Percentiles rank a stretch among this genome's conserved stretches.
Evolutionary conservation across 1,284 basidiomycete species (phyloP).

Genomic region (Rugiboletus extremiorientalis): DNA sequence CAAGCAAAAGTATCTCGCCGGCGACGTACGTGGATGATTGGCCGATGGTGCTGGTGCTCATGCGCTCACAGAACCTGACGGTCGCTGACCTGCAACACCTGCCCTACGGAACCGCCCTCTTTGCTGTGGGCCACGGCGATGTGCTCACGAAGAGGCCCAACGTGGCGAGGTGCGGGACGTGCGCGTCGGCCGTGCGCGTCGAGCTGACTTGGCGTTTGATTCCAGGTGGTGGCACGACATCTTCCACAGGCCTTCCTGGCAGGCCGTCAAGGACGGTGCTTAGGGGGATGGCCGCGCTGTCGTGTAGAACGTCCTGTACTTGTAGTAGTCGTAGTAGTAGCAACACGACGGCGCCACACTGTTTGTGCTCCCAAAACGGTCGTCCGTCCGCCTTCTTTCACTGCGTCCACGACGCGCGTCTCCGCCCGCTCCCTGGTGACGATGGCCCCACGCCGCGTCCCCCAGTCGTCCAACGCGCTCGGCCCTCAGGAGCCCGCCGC

Average conservation of each 20-base stretch:
- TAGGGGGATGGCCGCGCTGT: not conserved
- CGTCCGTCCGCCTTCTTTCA: no score
- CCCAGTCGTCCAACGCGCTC: constrained; percentile 23
- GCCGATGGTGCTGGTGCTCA: no score
- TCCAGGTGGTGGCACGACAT: constrained; percentile 35
- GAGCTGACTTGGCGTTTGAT: constrained; percentile 9
- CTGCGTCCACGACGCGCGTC: no score
- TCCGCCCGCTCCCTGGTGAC: no score
- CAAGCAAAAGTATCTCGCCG: constrained; percentile 50
- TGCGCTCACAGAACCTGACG: constrained; percentile 38
- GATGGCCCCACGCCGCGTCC: constrained; percentile 31
- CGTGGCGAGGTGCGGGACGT: constrained; percentile 24
- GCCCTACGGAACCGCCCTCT: constrained; percentile 38
- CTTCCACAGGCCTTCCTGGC: constrained; percentile 24
- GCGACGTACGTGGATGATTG: constrained; percentile 39
- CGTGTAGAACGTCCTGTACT: no score
- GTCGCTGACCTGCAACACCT: constrained; percentile 56
- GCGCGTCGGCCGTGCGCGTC: not conserved
- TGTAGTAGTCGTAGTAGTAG: no score
- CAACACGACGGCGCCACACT: no score
- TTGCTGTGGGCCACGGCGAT: not conserved
- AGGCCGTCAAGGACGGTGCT: constrained; percentile 23
- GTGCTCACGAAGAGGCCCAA: constrained; percentile 21
- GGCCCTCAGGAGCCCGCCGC: constrained; percentile 33
- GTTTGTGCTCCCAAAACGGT: no score